Evolutionary conservation across 2,329 filamentous ascomycete genomes (phyloP).

Genomic region (Fusarium sp.): DNA sequence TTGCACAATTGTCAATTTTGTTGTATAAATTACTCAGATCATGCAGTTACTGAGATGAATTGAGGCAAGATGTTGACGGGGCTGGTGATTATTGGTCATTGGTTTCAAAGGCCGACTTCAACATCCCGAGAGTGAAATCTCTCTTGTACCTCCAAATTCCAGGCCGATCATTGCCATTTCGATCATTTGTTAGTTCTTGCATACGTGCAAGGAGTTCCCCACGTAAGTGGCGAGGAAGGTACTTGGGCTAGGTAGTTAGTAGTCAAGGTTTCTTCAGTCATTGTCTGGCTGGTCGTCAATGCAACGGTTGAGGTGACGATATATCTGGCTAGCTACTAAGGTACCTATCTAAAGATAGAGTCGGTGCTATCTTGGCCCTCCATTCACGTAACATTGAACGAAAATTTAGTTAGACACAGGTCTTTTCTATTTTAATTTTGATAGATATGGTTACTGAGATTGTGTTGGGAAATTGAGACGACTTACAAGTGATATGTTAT

Average conservation of each 20-base stretch:
- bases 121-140: background rate
- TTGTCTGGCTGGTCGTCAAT: background rate
- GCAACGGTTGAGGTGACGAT: background rate
- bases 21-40: background rate
- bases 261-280: background rate
- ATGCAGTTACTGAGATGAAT: background rate
- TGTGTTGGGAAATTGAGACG: background rate
- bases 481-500: background rate
- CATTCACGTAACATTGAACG: background rate
- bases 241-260: background rate
- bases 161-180: background rate
- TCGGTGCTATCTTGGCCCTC: background rate
- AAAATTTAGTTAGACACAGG: background rate
- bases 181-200: background rate
- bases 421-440: background rate
- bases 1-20: background rate
- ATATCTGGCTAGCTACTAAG: too few relatives aligned
- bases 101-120: background rate
- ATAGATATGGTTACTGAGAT: background rate
- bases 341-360: background rate
- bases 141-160: background rate
- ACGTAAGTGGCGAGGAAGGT: background rate
- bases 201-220: background rate
- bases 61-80: background rate
- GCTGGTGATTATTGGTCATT: background rate